A percentile compares a stretch with the other conserved stretches of the same genome.
Evolutionary conservation across 306 rosid genomes (phyloP).

Genomic region (Quercus dentata): DNA sequence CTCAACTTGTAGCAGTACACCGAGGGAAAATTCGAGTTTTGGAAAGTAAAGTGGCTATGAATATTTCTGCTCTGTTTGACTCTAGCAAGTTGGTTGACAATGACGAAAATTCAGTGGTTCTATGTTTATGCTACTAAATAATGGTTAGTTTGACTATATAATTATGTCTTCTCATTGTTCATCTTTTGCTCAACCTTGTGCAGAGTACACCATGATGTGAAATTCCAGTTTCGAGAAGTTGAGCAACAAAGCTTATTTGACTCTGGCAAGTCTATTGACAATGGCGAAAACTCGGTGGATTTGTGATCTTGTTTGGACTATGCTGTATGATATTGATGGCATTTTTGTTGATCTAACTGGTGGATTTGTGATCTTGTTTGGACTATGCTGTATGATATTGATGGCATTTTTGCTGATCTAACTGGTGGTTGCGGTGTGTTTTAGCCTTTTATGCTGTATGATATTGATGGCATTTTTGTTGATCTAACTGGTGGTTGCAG

Average conservation of each 20-base stretch:
- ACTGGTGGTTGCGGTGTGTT: neutral
- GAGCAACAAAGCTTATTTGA: neutral
- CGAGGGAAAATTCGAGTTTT: constrained; percentile 48
- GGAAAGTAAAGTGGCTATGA: constrained; percentile 6
- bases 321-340: neutral
- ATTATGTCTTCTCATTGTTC: neutral
- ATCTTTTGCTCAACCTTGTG: too few relatives aligned
- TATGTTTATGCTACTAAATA: constrained; percentile 33
- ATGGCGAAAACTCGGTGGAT: neutral
- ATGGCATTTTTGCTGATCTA: neutral
- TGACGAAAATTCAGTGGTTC: constrained; percentile 14
- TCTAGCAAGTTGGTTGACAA: constrained; percentile 1
- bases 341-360: neutral
- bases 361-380: neutral
- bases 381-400: neutral
- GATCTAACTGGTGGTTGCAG: neutral
- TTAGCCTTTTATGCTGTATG: too few relatives aligned
- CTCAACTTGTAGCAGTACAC: constrained; percentile 78
- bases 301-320: neutral
- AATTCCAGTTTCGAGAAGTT: constrained; percentile 13
- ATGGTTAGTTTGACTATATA: constrained; percentile 8
- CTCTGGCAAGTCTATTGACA: neutral
- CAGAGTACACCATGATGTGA: constrained; percentile 18
- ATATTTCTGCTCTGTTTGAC: neutral
- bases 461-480: neutral